Percentiles rank a stretch among this genome's conserved stretches.
These are phyloP conservation scores for Ammopiptanthus mongolicus DNA, from an alignment of 306 rosid species.

Conservation along the genomic window DNA sequence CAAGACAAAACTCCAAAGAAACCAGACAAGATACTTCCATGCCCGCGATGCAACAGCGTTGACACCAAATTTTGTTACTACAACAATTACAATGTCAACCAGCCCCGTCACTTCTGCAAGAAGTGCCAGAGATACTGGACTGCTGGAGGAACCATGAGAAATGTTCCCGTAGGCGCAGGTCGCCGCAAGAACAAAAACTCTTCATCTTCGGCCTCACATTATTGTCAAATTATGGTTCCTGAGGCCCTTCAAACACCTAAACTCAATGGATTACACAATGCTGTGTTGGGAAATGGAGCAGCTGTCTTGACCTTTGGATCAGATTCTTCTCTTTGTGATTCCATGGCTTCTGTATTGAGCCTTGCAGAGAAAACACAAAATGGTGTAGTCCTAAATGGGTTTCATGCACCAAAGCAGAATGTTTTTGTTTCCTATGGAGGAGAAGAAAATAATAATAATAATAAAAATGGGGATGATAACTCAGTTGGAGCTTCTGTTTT, in stretches of 20 bases:
- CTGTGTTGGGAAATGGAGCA: conserved; percentile 33
- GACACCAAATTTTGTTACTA: conserved; percentile 88
- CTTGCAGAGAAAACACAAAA: conserved; percentile 35
- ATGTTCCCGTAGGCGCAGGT: conserved; percentile 81
- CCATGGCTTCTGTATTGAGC: conserved; percentile 53
- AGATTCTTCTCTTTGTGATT: conserved; percentile 51
- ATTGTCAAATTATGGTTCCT: conserved; percentile 41
- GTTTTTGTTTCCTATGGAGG: conserved; percentile 10
- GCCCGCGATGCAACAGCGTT: conserved; percentile 88
- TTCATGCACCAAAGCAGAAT: conserved; percentile 34
- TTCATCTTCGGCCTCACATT: conserved; percentile 27
- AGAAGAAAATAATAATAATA: conserved; percentile 16
- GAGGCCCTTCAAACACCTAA: conserved; percentile 40
- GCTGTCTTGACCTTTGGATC: conserved; percentile 59
- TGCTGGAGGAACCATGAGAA: conserved; percentile 84
- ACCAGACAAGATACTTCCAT: conserved; percentile 69
- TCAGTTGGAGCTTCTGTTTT: conserved; percentile 48
- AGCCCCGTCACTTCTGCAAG: conserved; percentile 92
- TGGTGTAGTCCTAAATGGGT: conserved; percentile 20
- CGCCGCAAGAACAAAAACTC: conserved; percentile 77
- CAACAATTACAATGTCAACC: conserved; percentile 82
- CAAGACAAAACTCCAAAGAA: conserved; percentile 56
- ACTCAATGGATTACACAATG: conserved; percentile 29
- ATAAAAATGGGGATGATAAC: conserved; percentile 25
- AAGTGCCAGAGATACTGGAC: conserved; percentile 95